Evolutionary conservation across 768 basidiomycete genomes (phyloP), one percentile per base, ranked within the genome.

Genomic region (Trametes meyenii): DNA sequence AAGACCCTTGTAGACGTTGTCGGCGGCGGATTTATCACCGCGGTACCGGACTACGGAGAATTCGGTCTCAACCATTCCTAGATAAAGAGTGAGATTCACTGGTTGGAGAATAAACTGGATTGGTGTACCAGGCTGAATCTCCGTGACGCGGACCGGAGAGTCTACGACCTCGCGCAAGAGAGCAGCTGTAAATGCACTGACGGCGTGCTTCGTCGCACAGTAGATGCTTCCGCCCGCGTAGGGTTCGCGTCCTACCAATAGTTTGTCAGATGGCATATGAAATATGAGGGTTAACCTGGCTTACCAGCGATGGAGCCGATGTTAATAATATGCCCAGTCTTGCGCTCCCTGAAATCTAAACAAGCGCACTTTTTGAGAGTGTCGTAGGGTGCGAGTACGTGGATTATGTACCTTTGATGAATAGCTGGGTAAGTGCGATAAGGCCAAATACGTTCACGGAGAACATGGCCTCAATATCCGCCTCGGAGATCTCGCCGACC

Each of bases 211-310:
- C 14, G 95, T 96, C 5, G 96, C 96, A 62, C 88, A 92, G 75
- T 97, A 98, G 67, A 98, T 90, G 64, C 88, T 83, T 8, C 96
- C 97, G 29, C 95, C 96, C 13, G 87, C 85, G 70, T 98, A 98
- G 5, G 96, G 73, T 46, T 76, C 75, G 48, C 73, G 69, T 19
- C 74, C 66, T 67, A 39, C 21, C 7, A 12, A 24, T 6, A 1
- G 8, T 24, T 46, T 5, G 36, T 54, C 11, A 24, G 36, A 35
- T 1, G 13, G 17, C 21, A 11, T 3, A 36, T 36, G 5, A 21
- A 17, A 19, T 16, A 13, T 13, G 13, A 0, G 35, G 38, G 36
- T 1, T 12, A 8, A 29, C 3, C 50, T 91, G 7, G 17, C 57
- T 16, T n/a, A 64, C 66, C 95, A 13, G 97, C 96, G 60, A 99